Conservation (phyloP, 2,329 filamentous ascomycete species). For the Aspergillus pseudoglaucus region DNA sequence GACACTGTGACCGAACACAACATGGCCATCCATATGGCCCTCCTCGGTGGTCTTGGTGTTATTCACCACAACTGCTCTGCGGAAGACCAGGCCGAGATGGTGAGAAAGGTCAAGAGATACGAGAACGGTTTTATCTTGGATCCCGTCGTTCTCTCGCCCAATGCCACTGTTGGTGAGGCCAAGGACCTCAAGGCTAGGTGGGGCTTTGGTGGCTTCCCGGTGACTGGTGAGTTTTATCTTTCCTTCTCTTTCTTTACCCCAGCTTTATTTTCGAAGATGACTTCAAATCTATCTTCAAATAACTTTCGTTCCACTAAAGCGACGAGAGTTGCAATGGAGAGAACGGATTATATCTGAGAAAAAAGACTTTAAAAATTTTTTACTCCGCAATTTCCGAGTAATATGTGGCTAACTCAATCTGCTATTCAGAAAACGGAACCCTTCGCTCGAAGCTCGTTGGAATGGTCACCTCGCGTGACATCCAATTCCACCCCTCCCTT, state of each 20-base stretch:
- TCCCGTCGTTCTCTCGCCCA: constrained; percentile 81
- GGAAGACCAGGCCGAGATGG: constrained; percentile 96
- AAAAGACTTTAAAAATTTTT: constrained; percentile 1
- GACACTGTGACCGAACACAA: constrained; percentile 99
- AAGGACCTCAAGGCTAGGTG: constrained; percentile 93
- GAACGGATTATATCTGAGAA: constrained; percentile 49
- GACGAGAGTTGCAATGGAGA: constrained; percentile 84
- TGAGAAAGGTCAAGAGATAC: constrained; percentile 97
- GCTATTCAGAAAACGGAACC: constrained; percentile 70
- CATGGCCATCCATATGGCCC: constrained; percentile 88
- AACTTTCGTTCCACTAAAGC: constrained; percentile 99
- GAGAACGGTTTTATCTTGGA: constrained; percentile 99
- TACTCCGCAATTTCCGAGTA: neutral
- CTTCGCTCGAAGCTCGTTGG: constrained; percentile 93
- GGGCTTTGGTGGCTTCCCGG: constrained; percentile 97
- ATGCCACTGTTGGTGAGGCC: constrained; percentile 83
- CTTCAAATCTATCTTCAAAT: constrained; percentile 58
- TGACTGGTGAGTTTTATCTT: constrained; percentile 71
- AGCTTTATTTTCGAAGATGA: constrained; percentile 57
- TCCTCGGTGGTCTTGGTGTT: constrained; percentile 59
- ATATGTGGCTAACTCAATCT: constrained; percentile 13
- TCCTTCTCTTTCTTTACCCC: constrained; percentile 10
- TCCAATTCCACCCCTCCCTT: constrained; percentile 83
- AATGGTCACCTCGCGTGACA: constrained; percentile 95
- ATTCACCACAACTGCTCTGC: constrained; percentile 99